Percentiles rank a stretch among this genome's conserved stretches.
Evolutionary conservation across 1,284 basidiomycete species (phyloP).

Genomic region (Violaceomyces palustris): DNA sequence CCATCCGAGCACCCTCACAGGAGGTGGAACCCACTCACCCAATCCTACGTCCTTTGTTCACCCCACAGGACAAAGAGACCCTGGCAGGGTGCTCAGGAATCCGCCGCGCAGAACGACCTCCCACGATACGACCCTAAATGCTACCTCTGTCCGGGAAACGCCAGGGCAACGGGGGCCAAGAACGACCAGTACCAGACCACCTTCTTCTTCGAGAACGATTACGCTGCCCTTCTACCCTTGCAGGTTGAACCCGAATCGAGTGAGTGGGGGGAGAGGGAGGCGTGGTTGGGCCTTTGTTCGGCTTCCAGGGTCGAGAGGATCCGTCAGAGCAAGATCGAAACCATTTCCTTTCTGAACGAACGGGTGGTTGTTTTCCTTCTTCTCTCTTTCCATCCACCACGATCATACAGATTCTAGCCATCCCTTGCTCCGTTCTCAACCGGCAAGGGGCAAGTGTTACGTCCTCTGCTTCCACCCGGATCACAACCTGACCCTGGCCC

Average conservation of each 20-base stretch:
- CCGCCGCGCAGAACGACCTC: constrained; percentile 16
- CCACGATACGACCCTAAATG: constrained; percentile 73
- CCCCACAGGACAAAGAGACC: constrained; percentile 51
- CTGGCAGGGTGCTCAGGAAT: constrained; percentile 51
- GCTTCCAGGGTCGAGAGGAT: no score
- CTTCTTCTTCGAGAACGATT: constrained; percentile 76
- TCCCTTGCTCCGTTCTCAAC: constrained; percentile 63
- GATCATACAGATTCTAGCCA: constrained; percentile 11
- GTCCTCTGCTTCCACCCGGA: constrained; percentile 84
- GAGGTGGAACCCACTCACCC: constrained; percentile 46
- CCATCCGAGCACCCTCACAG: constrained; percentile 47
- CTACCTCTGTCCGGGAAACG: constrained; percentile 86
- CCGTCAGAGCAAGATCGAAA: no score
- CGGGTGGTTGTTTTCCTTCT: no score
- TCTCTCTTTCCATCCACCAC: background rate
- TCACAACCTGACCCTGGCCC: constrained; percentile 84
- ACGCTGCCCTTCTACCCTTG: constrained; percentile 68
- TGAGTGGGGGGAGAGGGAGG: no score
- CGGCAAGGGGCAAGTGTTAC: constrained; percentile 78
- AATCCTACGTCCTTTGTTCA: constrained; percentile 48
- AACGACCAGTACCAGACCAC: constrained; percentile 71
- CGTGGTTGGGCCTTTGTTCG: no score
- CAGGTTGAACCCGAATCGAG: no score
- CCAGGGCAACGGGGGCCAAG: constrained; percentile 66
- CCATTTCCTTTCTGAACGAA: no score